phyloP scores from a whole-genome alignment of 192 early-diverging fungal species.

The Mortierella antarctica region DNA sequence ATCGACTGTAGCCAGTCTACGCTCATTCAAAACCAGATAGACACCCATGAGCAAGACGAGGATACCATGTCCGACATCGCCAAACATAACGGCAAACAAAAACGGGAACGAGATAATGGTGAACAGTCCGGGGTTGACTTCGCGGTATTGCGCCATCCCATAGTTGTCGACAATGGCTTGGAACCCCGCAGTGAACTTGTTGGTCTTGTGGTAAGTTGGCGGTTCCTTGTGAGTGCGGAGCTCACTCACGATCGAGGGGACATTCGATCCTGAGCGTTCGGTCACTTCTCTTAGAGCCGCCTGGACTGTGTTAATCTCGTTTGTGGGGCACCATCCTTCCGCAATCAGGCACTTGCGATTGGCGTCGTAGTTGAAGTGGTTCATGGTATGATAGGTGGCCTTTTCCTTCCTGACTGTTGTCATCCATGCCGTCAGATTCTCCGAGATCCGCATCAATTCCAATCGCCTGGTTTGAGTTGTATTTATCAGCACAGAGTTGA shows the following conservation, averaged over 20 bases:
- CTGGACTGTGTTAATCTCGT: constrained; percentile 83
- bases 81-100: constrained; percentile 99
- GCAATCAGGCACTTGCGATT: constrained; percentile 95
- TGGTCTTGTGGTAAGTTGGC: constrained; percentile 94
- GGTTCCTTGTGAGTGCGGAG: constrained; percentile 86
- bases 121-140: constrained; percentile 98
- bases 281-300: constrained; percentile 83
- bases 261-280: constrained; percentile 79
- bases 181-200: constrained; percentile 95
- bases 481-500: constrained; percentile 83
- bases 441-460: constrained; percentile 88
- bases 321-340: constrained; percentile 97
- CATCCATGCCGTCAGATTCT: constrained; percentile 87
- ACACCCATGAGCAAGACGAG: constrained; percentile 80
- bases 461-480: constrained; percentile 82
- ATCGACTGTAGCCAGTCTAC: constrained; percentile 75
- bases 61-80: constrained; percentile 96
- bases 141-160: constrained; percentile 93
- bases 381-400: constrained; percentile 96
- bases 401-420: constrained; percentile 96
- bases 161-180: constrained; percentile 98
- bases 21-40: constrained; percentile 85
- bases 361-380: constrained; percentile 92
- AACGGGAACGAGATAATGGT: constrained; percentile 98
- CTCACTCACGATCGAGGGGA: constrained; percentile 88